Percentiles rank a stretch among this genome's conserved stretches.
These are phyloP conservation scores for Aspergillus biplanus DNA, from an alignment of 495 filamentous ascomycete genomes.

Conservation along the genomic window DNA sequence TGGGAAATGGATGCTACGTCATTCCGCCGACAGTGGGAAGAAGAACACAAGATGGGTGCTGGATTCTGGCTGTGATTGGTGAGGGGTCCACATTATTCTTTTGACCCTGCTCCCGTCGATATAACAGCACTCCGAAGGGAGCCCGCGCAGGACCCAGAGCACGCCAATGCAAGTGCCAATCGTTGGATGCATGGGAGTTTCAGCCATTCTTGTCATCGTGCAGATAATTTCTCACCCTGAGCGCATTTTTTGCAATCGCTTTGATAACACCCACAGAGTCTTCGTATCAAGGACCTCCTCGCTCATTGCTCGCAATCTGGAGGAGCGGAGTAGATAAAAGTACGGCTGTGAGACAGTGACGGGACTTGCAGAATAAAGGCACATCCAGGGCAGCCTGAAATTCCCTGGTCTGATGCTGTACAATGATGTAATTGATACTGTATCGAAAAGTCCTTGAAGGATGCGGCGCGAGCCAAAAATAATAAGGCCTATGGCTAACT, in stretches of 20 bases:
- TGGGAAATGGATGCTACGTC: conserved; percentile 4
- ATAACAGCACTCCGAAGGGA: neutral
- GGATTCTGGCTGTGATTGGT: neutral
- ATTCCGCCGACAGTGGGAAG: neutral
- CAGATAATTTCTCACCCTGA: neutral
- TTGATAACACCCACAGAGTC: neutral
- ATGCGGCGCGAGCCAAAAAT: neutral
- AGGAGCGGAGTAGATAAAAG: neutral
- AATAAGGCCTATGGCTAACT: neutral
- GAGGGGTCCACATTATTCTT: neutral
- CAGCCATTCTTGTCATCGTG: conserved; percentile 7
- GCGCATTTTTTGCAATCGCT: neutral
- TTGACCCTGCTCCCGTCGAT: neutral
- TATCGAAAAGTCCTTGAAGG: neutral
- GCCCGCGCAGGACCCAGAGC: neutral
- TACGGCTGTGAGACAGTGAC: neutral
- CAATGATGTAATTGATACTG: neutral
- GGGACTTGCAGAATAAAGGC: neutral
- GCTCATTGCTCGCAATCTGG: no score
- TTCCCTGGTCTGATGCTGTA: conserved; percentile 1
- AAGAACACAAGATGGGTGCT: neutral
- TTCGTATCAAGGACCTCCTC: neutral
- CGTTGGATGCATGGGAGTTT: neutral
- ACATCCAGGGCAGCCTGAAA: neutral
- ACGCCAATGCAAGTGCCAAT: neutral